phyloP scores from a whole-genome alignment of 208 protist species.

The Trypanosoma scelopori region DNA sequence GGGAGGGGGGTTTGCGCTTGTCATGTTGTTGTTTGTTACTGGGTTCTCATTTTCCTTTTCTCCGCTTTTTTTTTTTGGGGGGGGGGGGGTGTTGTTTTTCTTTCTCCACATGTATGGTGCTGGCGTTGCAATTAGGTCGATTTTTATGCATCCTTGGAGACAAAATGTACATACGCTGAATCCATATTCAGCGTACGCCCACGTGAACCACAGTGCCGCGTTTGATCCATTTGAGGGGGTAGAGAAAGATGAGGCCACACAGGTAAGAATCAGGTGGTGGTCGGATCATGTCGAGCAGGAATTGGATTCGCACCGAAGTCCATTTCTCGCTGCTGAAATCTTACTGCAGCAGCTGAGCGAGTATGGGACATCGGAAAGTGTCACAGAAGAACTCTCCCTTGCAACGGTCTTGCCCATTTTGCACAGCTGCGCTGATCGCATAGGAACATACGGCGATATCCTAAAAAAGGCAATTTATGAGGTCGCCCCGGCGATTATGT shows the following conservation, averaged over 20 bases:
- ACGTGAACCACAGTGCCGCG: constrained; percentile 42
- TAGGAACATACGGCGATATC: constrained; percentile 53
- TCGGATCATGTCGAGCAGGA: constrained; percentile 56
- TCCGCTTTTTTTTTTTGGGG: not conserved
- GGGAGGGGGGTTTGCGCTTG: too few species aligned
- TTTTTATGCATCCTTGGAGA: not conserved
- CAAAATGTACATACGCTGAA: not conserved
- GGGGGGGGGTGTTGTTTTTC: too few species aligned
- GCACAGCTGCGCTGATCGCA: constrained; percentile 49
- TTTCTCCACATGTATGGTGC: not conserved
- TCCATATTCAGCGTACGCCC: not conserved
- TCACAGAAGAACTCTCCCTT: constrained; percentile 56
- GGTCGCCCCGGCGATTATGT: constrained; percentile 69
- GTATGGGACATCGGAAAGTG: constrained; percentile 34
- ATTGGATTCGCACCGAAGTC: constrained; percentile 64
- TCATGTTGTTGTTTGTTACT: not conserved
- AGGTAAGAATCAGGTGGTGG: constrained; percentile 56
- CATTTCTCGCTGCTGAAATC: constrained; percentile 83
- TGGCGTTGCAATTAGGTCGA: not conserved
- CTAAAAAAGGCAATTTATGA: constrained; percentile 68
- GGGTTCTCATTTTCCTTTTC: not conserved
- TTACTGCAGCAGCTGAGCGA: constrained; percentile 63
- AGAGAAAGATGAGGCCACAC: constrained; percentile 42
- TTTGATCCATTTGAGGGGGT: constrained; percentile 72
- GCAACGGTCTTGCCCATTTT: constrained; percentile 70